Evolutionary conservation across 768 basidiomycete genomes (phyloP).

Genomic region (Termitomyces sp.): DNA sequence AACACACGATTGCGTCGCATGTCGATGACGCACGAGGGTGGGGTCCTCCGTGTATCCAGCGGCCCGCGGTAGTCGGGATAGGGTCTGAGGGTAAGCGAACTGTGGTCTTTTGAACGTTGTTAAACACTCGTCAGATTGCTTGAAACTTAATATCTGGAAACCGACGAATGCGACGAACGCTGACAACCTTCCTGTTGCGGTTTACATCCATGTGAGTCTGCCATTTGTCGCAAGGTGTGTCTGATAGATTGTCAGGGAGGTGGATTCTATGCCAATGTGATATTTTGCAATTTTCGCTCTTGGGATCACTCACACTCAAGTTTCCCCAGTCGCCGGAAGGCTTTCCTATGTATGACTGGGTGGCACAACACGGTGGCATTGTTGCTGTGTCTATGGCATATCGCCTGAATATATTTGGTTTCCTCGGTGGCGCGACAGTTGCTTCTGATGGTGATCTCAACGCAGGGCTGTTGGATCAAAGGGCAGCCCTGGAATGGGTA

Average conservation of each 20-base stretch:
- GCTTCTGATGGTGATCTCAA: slow-evolving; percentile 34
- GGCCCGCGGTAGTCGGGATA: slow-evolving; percentile 38
- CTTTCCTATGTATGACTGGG: slow-evolving; percentile 44
- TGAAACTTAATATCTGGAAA: slow-evolving; percentile 38
- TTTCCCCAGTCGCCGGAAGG: slow-evolving; percentile 34
- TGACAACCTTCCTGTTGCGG: slow-evolving; percentile 32
- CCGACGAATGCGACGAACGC: slow-evolving; percentile 28
- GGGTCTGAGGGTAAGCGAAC: slow-evolving; percentile 33
- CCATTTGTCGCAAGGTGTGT: neutral
- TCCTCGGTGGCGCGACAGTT: slow-evolving; percentile 22
- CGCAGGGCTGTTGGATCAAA: slow-evolving; percentile 35
- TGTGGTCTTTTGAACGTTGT: neutral
- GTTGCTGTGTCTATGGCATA: slow-evolving; percentile 29
- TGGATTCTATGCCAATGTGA: neutral
- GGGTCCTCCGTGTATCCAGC: slow-evolving; percentile 41
- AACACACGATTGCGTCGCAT: slow-evolving; percentile 14
- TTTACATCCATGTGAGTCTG: slow-evolving; percentile 35
- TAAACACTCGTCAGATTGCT: slow-evolving; percentile 25
- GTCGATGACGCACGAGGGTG: slow-evolving; percentile 38
- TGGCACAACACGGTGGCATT: slow-evolving; percentile 30
- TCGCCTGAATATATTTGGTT: slow-evolving; percentile 25
- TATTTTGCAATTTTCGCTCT: neutral
- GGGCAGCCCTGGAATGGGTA: slow-evolving; percentile 35
- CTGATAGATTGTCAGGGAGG: neutral
- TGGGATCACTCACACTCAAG: neutral